Conservation (phyloP, 2,329 filamentous ascomycete genomes). For the Dissoconium aciculare region DNA sequence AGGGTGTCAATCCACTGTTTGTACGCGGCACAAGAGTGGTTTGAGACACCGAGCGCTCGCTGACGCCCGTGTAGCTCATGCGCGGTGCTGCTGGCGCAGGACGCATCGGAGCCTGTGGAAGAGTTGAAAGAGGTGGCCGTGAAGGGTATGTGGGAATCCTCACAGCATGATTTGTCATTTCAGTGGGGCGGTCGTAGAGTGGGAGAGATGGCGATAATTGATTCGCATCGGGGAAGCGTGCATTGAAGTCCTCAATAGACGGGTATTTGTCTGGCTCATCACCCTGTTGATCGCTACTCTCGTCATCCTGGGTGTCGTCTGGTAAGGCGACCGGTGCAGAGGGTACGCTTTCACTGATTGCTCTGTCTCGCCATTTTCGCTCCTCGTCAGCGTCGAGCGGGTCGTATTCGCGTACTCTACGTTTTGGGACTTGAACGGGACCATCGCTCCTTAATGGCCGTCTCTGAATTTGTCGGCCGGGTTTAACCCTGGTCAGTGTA, state of each 20-base stretch:
- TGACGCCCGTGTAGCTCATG: conserved; percentile 67
- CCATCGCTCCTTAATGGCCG: conserved; percentile 33
- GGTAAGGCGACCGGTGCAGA: conserved; percentile 12
- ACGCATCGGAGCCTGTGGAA: conserved; percentile 44
- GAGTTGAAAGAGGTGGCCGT: conserved; percentile 28
- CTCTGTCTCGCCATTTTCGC: conserved; percentile 61
- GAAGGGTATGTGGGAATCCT: conserved; percentile 14
- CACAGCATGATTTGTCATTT: too few species aligned
- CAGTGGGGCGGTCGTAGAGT: conserved; percentile 18
- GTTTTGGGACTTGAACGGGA: conserved; percentile 40
- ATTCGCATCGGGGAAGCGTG: conserved; percentile 59
- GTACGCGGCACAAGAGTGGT: conserved; percentile 22
- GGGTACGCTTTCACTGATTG: conserved; percentile 49
- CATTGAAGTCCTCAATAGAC: conserved; percentile 64
- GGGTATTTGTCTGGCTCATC: conserved; percentile 9
- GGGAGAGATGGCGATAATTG: conserved; percentile 15
- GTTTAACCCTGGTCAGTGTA: conserved; percentile 37
- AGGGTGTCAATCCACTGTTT: conserved; percentile 27
- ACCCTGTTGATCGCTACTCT: conserved; percentile 28
- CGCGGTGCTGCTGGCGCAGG: conserved; percentile 42
- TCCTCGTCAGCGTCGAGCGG: conserved; percentile 71
- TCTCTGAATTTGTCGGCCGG: conserved; percentile 36
- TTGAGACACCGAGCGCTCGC: conserved; percentile 37
- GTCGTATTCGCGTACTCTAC: conserved; percentile 45
- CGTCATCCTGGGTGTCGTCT: conserved; percentile 31